Evolutionary conservation across 2,329 filamentous ascomycete genomes (phyloP), one percentile per base, ranked within the genome.

Genomic region (Colletotrichum godetiae): DNA sequence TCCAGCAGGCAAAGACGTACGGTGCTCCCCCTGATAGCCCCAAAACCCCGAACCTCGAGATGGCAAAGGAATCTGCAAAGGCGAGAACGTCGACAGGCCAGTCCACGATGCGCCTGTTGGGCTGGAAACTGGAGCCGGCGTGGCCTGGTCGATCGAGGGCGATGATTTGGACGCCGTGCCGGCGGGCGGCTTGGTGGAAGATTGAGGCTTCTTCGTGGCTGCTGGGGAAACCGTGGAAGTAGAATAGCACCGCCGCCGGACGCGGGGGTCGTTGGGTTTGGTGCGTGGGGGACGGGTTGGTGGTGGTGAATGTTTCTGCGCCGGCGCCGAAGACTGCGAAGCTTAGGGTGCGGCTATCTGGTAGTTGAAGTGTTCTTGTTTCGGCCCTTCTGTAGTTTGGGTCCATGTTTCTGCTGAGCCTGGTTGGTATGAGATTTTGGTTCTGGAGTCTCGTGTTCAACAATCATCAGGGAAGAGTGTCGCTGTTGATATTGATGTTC

Each of bases 281-380:
- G 1, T 42, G 15, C 37, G 15, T 19, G 37, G 37, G 15, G 0
- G 37, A 42, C 19, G 37, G 37, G n/a, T n/a, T n/a, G 15, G 37
- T 42, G 37, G 37, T 42, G 37, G 6, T 19, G 15, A 42, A 19
- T 19, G 37, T 8, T 15, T 42, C 37, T 42, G 37, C 37, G 13
- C 37, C 53, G 29, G 53, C 46, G 37, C 71, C 71, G 15, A 52
- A 67, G 27, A 42, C 42, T 15, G 56, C 52, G 13, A 62, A 73
- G 27, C 37, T 33, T 12, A 67, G 29, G 22, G 22, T 35, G 6
- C 67, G 62, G 15, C 24, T 62, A 42, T 74, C 67, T 22, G 57
- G 37, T 19, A 70, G 67, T 15, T 35, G 15, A 13, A 62, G 11
- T 12, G 13, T 33, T 5, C 27, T 31, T 8, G 19, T 52, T 6